Base-by-base conservation (phyloP, 306 rosid genomes). In the Cucurbita maxima region DNA sequence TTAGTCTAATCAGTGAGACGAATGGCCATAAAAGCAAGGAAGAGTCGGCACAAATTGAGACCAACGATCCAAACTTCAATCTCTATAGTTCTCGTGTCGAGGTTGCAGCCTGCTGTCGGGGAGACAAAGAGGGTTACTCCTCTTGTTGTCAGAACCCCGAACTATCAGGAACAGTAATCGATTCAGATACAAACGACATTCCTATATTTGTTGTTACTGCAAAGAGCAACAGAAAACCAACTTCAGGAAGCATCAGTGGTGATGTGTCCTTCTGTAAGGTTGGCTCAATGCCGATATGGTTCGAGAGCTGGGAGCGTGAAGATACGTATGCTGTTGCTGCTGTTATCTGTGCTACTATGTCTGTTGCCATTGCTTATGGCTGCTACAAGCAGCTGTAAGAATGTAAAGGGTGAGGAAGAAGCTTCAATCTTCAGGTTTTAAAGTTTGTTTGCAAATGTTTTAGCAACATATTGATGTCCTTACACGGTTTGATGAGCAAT, bases 221-320 rank as follows among this genome's bases (percentile, higher is more conserved):
- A 72, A 73, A 78, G 63, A 84, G 85, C 73, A 73, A 74, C 25
- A 70, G 82, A 53, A 79, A 84, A 19, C 70, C 75, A 41, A 47
- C 79, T 25, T 84, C 88, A 15, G 80, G 79, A 75, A 75, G 61
- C 72, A 92, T 72, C 48, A 76, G 89, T 18, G 76, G 86, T 40
- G 90, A 87, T 83, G 87, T 83, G 79, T 78, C 84, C 36, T 76
- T 81, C 1, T 82, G 84, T 61, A 90, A 81, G 79, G 86, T 81
- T 69, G 82, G 83, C 64, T 76, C 94, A 1, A 69, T 82, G 90
- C 93, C 96, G 14, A 76, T 92, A 12, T 90, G 96, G 94, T 82
- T 88, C 10, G 92, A 90, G 67, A 82, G 87, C 79, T 93, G 98
- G 98, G 97, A 93, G 76, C 86, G 80, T 9, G 98, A 93, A 79